Conservation (phyloP, 306 rosid genomes). For the Lupinus albus region DNA sequence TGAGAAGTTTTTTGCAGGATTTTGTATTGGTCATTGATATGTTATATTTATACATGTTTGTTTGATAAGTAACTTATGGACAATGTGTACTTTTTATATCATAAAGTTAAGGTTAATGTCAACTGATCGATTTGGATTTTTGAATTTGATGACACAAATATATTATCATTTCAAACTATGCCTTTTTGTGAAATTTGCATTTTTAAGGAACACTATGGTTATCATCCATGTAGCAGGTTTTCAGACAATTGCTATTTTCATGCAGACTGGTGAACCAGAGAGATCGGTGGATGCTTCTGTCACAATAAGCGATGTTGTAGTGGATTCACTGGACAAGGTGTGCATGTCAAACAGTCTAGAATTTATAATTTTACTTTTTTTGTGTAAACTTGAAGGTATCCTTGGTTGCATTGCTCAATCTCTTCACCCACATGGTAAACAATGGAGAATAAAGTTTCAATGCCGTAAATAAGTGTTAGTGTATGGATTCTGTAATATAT, state of each 20-base stretch:
- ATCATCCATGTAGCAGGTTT: constrained; percentile 98
- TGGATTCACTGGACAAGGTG: constrained; percentile 90
- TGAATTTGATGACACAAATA: constrained; percentile 32
- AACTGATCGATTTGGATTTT: constrained; percentile 32
- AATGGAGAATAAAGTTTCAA: constrained; percentile 23
- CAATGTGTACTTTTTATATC: constrained; percentile 20
- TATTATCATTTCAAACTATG: constrained; percentile 47
- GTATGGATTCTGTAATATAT: constrained; percentile 16
- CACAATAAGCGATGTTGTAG: constrained; percentile 67
- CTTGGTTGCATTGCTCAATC: constrained; percentile 7
- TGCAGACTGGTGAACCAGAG: constrained; percentile 92
- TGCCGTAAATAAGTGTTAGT: neutral
- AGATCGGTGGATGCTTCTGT: constrained; percentile 60
- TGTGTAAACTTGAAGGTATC: constrained; percentile 10
- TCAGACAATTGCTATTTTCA: constrained; percentile 99
- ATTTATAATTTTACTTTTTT: constrained; percentile 21
- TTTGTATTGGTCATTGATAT: constrained; percentile 27
- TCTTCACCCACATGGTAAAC: neutral
- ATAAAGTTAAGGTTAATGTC: constrained; percentile 13
- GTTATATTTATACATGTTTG: constrained; percentile 8
- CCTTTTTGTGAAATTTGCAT: constrained; percentile 49
- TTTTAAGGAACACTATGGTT: constrained; percentile 92
- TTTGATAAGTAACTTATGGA: constrained; percentile 15
- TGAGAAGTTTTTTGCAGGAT: constrained; percentile 24
- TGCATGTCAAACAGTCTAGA: constrained; percentile 34